Evolutionary conservation across 2,329 filamentous ascomycete species (phyloP).

Genomic region (Exophiala spinifera): DNA sequence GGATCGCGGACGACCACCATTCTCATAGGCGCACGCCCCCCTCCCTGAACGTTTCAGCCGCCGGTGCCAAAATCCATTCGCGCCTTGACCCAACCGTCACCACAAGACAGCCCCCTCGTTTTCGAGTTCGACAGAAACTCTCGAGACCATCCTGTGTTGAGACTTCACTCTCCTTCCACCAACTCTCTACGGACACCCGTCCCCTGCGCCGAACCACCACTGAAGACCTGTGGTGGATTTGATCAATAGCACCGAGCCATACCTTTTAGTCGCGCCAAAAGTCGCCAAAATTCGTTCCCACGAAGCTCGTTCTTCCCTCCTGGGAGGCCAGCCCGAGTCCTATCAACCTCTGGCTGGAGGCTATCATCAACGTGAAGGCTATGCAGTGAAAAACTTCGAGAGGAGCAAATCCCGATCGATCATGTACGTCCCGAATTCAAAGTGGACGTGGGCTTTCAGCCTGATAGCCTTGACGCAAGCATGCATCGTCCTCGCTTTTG

Average conservation of each 20-base stretch:
- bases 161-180: not conserved
- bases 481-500: constrained; percentile 73
- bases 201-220: constrained; percentile 20
- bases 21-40: constrained; percentile 10
- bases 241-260: not conserved
- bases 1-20: constrained; percentile 4
- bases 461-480: constrained; percentile 71
- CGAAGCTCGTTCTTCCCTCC: constrained; percentile 57
- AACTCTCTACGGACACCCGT: constrained; percentile 11
- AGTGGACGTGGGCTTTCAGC: constrained; percentile 88
- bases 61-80: constrained; percentile 6
- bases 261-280: constrained; percentile 7
- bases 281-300: constrained; percentile 54
- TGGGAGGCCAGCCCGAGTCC: constrained; percentile 54
- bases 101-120: constrained; percentile 1
- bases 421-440: constrained; percentile 76
- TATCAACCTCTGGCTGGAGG: constrained; percentile 48
- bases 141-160: not conserved
- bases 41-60: constrained; percentile 18
- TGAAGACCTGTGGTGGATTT: constrained; percentile 15
- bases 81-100: not conserved
- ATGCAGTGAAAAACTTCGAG: constrained; percentile 36
- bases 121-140: not conserved
- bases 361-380: constrained; percentile 53
- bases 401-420: constrained; percentile 19